These are phyloP conservation scores for Nothopassalora personata DNA, from an alignment of 2,329 filamentous ascomycete species.

Conservation along the genomic window DNA sequence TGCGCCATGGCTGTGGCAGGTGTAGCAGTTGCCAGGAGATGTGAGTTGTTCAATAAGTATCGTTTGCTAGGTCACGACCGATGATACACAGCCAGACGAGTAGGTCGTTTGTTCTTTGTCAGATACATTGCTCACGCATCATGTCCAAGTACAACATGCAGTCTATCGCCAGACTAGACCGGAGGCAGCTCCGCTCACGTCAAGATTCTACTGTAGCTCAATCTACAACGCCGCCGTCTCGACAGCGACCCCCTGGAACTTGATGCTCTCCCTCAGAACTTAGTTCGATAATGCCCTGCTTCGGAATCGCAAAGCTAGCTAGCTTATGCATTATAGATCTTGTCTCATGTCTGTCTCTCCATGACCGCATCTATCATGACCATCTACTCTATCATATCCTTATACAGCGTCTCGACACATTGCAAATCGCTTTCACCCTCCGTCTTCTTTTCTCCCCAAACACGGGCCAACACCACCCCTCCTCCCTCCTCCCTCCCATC, in stretches of 20 bases:
- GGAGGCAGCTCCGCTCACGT: no score
- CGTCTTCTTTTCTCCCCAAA: no score
- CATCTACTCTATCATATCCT: background rate
- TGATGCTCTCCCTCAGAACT: no score
- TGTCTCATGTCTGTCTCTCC: background rate
- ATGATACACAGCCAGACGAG: background rate
- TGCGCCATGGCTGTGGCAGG: slow-evolving; percentile 14
- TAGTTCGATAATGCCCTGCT: no score
- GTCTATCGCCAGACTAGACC: no score
- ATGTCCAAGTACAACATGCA: background rate
- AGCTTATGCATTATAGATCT: background rate
- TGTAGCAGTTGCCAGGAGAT: background rate
- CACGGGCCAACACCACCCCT: background rate
- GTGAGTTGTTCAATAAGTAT: background rate
- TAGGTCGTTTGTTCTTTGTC: background rate
- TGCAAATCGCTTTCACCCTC: background rate
- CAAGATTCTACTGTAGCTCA: no score
- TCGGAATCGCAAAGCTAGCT: background rate
- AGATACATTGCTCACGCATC: background rate
- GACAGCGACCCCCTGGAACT: no score
- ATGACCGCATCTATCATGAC: background rate
- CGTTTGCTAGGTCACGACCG: background rate
- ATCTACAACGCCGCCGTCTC: no score
- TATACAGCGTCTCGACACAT: background rate
- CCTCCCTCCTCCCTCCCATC: background rate